phyloP scores from a whole-genome alignment of 495 filamentous ascomycete species.

The Trypethelium eluteriae region DNA sequence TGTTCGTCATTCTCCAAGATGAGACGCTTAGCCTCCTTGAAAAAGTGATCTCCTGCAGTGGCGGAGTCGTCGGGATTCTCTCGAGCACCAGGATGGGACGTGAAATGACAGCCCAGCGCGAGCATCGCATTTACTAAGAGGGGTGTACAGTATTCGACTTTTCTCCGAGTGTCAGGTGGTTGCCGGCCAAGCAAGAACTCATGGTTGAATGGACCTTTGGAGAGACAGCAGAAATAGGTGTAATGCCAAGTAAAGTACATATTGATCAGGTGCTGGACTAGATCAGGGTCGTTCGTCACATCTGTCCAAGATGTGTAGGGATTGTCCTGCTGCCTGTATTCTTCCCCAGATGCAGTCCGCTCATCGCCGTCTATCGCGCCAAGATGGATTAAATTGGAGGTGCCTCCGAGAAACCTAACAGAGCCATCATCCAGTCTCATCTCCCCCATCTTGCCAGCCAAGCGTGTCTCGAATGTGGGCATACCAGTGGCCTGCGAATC shows the following conservation, averaged over 20 bases:
- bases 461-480: constrained; percentile 71
- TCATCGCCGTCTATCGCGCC: constrained; percentile 40
- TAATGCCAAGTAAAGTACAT: constrained; percentile 99
- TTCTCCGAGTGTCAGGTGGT: constrained; percentile 38
- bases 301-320: constrained; percentile 78
- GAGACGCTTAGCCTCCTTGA: constrained; percentile 85
- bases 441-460: constrained; percentile 90
- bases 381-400: constrained; percentile 87
- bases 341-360: constrained; percentile 27
- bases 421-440: constrained; percentile 80
- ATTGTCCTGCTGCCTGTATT: constrained; percentile 47
- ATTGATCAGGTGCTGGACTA: constrained; percentile 81
- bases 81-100: constrained; percentile 62
- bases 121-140: constrained; percentile 92
- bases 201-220: constrained; percentile 79
- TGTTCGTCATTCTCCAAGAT: constrained; percentile 89
- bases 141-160: constrained; percentile 73
- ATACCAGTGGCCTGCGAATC: constrained; percentile 37
- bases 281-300: constrained; percentile 69
- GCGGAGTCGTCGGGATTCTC: constrained; percentile 61
- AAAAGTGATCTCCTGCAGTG: constrained; percentile 95
- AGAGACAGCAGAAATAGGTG: constrained; percentile 87
- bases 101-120: constrained; percentile 94
- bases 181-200: constrained; percentile 68
- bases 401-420: constrained; percentile 88